Base-by-base conservation (phyloP, 2,329 filamentous ascomycete genomes). In the Fusarium sp. region DNA sequence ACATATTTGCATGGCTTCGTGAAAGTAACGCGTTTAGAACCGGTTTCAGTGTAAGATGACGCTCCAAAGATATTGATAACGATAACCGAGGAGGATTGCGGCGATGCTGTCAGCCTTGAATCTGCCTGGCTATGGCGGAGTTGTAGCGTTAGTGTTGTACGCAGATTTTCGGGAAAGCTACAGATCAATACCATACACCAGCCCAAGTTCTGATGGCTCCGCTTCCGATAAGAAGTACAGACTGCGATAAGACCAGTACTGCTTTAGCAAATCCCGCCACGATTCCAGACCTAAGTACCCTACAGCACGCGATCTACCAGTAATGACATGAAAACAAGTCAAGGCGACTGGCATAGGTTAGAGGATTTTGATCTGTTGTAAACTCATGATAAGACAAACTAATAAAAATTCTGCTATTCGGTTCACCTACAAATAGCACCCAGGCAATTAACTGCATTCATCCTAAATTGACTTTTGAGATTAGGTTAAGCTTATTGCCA, bases 171-270 rank as follows among this genome's bases (percentile, higher is more conserved):
- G 14, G 5, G 10, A n/a, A 39, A 19, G 12, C 16, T 51, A 35
- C 29, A 33, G 3, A 1, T 14, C 4, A 1, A 10, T 10, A 2
- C 1, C 23, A n/a, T n/a, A 10, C 1, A 5, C 4, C 8, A 10
- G 18, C 3, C 18, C 0, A 2, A 25, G n/a, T 5, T 4, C 7
- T 48, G 5, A 18, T 15, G 23, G 0, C 5, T 1, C 1, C 0
- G 5, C 3, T 3, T 3, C 12, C 7, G 31, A 54, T 54, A 39
- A 39, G 19, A 38, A 38, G 49, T 52, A 27, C 4, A 21, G 18
- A 6, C 12, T 11, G 5, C 18, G 23, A 37, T 52, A 52, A 37
- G 23, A 0, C 3, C 5, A 37, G 49, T 52, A 21, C n/a, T 11
- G 2, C 4, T 9, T 27, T 52, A 52, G 31, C 31, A 33, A 11